These are phyloP conservation scores for Polyporus arcularius DNA, from an alignment of 768 basidiomycete genomes.

Conservation along the genomic window DNA sequence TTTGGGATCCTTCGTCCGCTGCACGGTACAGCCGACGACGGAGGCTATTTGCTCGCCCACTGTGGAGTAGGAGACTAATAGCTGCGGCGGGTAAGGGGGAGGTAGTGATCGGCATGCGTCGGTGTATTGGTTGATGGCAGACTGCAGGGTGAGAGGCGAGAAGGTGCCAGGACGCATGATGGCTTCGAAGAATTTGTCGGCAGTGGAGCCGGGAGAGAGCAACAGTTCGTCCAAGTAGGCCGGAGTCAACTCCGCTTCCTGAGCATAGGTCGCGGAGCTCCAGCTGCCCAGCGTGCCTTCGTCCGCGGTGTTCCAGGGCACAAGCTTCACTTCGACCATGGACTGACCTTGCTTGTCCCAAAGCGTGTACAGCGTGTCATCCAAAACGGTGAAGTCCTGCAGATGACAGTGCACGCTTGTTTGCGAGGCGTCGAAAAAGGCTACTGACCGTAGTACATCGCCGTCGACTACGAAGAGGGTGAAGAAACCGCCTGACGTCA, in stretches of 20 bases:
- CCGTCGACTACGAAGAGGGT: slow-evolving; percentile 57
- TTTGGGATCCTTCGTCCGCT: slow-evolving; percentile 67
- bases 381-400: slow-evolving; percentile 69
- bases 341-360: slow-evolving; percentile 85
- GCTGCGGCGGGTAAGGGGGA: slow-evolving; percentile 54
- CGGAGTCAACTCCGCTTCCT: slow-evolving; percentile 76
- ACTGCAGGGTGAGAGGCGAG: slow-evolving; percentile 77
- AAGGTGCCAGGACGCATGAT: slow-evolving; percentile 89
- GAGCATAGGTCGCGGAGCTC: slow-evolving; percentile 60
- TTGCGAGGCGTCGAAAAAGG: slow-evolving; percentile 58
- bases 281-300: slow-evolving; percentile 41
- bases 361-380: slow-evolving; percentile 58
- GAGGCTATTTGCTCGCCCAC: slow-evolving; percentile 76
- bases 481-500: slow-evolving; percentile 79
- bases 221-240: slow-evolving; percentile 88
- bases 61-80: slow-evolving; percentile 63
- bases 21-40: slow-evolving; percentile 85
- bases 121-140: slow-evolving; percentile 82
- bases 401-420: slow-evolving; percentile 69
- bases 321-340: slow-evolving; percentile 46
- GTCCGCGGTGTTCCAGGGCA: slow-evolving; percentile 22
- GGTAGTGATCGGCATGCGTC: slow-evolving; percentile 69
- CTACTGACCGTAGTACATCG: slow-evolving; percentile 61
- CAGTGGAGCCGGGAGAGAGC: slow-evolving; percentile 66
- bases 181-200: slow-evolving; percentile 78